Evolutionary conservation across 1,284 basidiomycete species (phyloP).

Genomic region (Gomphus bonarii): DNA sequence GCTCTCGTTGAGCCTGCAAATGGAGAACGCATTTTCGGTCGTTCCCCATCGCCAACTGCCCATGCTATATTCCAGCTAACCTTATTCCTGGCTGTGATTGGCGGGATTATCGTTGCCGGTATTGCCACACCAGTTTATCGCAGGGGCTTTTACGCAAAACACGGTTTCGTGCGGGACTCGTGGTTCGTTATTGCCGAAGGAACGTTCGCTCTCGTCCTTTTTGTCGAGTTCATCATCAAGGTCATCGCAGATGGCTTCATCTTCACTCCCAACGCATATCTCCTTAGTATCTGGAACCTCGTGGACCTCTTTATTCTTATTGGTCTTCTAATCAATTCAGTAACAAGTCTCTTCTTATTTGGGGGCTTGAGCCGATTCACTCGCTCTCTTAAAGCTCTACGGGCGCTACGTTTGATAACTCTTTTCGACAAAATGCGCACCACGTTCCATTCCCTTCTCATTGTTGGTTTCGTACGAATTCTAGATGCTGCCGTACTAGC

Average conservation of each 20-base stretch:
- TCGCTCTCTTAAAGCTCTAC: constrained; percentile 80
- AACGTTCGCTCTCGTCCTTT: constrained; percentile 65
- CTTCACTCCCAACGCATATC: constrained; percentile 91
- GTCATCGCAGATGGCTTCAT: constrained; percentile 87
- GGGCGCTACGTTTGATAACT: constrained; percentile 86
- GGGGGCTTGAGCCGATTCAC: constrained; percentile 78
- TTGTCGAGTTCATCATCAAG: constrained; percentile 86
- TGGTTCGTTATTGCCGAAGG: constrained; percentile 90
- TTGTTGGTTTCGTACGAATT: constrained; percentile 81
- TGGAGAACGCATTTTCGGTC: constrained; percentile 79
- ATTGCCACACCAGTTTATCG: constrained; percentile 86
- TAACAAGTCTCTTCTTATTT: constrained; percentile 68
- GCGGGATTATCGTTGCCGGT: constrained; percentile 76
- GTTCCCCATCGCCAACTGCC: constrained; percentile 52
- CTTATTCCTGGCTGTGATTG: constrained; percentile 72
- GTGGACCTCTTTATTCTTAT: constrained; percentile 84
- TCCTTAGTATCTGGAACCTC: constrained; percentile 87
- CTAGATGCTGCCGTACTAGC: constrained; percentile 90
- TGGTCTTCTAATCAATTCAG: constrained; percentile 76
- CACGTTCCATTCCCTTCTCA: constrained; percentile 87
- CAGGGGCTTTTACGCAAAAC: constrained; percentile 52
- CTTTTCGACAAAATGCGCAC: constrained; percentile 79
- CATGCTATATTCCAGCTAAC: constrained; percentile 69
- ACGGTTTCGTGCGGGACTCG: constrained; percentile 55
- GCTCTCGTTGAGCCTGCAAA: constrained; percentile 74